Evolutionary conservation across 495 filamentous ascomycete species (phyloP), one percentile per base, ranked within the genome.

Genomic region (Oidiodendron maius): DNA sequence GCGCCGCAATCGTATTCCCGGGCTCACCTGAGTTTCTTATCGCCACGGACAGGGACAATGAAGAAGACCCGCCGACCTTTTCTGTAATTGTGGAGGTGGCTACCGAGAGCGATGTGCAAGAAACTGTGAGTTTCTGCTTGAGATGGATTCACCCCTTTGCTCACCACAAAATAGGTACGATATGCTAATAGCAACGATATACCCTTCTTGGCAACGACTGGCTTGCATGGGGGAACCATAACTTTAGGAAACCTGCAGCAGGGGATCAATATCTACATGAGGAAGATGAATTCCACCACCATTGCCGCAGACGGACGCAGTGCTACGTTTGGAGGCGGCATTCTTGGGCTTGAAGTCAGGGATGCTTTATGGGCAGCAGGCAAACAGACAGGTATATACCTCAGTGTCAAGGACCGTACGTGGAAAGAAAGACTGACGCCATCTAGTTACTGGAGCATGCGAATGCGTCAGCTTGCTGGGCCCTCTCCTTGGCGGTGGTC

Each of bases 401-500:
- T 32, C 16, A 34, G 30, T 26, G 11, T 3, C 32, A 15, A 15
- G 9, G 28, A 47, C 8, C 4, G 16, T 11, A 32, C n/a, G 28
- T n/a, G n/a, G n/a, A n/a, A n/a, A n/a, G n/a, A n/a, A n/a, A n/a
- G n/a, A n/a, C n/a, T n/a, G n/a, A n/a, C n/a, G n/a, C n/a, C n/a
- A n/a, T n/a, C n/a, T n/a, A n/a, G n/a, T n/a, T n/a, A n/a, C n/a
- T 16, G 78, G 78, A 35, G 65, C 61, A 4, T 78, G 77, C 42
- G 69, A 79, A 53, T 83, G 79, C 56, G 72, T 76, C 25, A 69
- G 73, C 50, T 59, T 67, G 46, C 52, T 81, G 2, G 79, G 78
- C 4, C 74, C 76, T 10, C 71, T 63, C 0, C 73, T 85, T 11
- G 81, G 82, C 17, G 81, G 80, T 44, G 82, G 81, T 21, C 75